Base-by-base conservation (phyloP, 73 alveolate species). In the Breviolum minutum region DNA sequence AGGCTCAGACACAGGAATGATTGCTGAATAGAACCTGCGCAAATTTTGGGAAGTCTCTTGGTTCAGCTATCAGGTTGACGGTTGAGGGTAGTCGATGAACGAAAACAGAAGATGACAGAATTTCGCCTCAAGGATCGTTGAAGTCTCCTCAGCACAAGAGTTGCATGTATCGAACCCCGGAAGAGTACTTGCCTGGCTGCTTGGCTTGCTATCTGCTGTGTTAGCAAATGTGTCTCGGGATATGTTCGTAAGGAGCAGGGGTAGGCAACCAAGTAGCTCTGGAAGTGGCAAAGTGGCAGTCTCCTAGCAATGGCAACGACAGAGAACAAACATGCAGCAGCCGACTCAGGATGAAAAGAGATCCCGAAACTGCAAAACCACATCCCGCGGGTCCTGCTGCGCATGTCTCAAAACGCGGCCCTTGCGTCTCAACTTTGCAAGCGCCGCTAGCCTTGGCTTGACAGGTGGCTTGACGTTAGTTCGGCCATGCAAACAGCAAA, bases 11-110 rank as follows among this genome's bases (percentile, higher is more conserved):
- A 91, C 97, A 10, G 97, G 97, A 73, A 91, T 63, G 40, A 91
- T 91, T 10, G 97, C 85, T 12, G 97, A 91, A 77, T 91, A 91
- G 62, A 91, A 91, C 97, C 97, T 91, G 95, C 27, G 54, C 5
- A 40, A 40, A 3, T 2, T 40, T 40, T 40, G 54, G 54, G 54
- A 40, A 40, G 54, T 40, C 54, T 40, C 54, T 40, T 40, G 54
- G 54, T 40, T 40, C 54, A 3, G 54, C 54, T 40, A 40, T 40
- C 0, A 2, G 5, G 54, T 40, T 40, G 54, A 40, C 54, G 3
- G 54, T 40, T 40, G 54, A 40, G 54, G 54, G 54, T 40, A 40
- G 54, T 40, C 54, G 54, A 40, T 40, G 54, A 40, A 40, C 3
- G 54, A 40, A 40, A 40, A 40, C 54, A 40, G 54, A 40, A 40